Evolutionary conservation across 2,329 filamentous ascomycete genomes (phyloP).

Genomic region (Hypoxylon sp.): DNA sequence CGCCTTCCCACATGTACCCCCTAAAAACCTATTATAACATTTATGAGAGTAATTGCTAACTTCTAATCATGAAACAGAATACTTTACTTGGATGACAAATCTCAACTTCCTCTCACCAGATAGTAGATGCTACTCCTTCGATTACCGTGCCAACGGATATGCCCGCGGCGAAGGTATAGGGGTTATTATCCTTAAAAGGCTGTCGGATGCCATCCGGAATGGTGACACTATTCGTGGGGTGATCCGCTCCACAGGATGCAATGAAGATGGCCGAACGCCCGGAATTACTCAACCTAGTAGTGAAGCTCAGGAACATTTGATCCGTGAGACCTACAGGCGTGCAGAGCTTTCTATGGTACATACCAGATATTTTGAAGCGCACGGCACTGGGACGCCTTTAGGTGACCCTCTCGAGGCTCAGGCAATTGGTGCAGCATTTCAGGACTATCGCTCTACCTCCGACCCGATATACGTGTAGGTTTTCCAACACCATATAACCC

Average conservation of each 20-base stretch:
- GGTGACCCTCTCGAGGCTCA: constrained; percentile 50
- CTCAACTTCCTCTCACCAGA: constrained; percentile 22
- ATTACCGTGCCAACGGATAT: constrained; percentile 49
- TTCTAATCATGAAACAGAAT: too few relatives aligned
- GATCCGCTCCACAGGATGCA: constrained; percentile 52
- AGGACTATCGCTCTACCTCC: background rate
- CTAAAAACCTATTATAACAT: too few relatives aligned
- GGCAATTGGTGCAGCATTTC: constrained; percentile 45
- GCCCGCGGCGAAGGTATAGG: constrained; percentile 67
- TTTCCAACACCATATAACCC: background rate
- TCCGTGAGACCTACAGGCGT: constrained; percentile 53
- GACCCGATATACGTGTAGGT: constrained; percentile 29
- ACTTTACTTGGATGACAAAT: background rate
- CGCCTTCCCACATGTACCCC: too few relatives aligned
- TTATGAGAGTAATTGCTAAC: too few relatives aligned
- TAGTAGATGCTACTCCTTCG: constrained; percentile 47
- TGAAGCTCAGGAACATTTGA: constrained; percentile 53
- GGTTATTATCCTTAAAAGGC: constrained; percentile 64
- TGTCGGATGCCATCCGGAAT: constrained; percentile 62
- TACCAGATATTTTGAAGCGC: constrained; percentile 54
- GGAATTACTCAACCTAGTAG: constrained; percentile 49
- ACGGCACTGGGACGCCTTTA: constrained; percentile 47
- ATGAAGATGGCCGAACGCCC: constrained; percentile 51
- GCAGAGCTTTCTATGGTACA: constrained; percentile 36
- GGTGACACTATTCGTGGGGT: constrained; percentile 58